A percentile compares a stretch with the other conserved stretches of the same genome.
phyloP scores from a whole-genome alignment of 2,329 filamentous ascomycete genomes.

The Trichoderma sp. region DNA sequence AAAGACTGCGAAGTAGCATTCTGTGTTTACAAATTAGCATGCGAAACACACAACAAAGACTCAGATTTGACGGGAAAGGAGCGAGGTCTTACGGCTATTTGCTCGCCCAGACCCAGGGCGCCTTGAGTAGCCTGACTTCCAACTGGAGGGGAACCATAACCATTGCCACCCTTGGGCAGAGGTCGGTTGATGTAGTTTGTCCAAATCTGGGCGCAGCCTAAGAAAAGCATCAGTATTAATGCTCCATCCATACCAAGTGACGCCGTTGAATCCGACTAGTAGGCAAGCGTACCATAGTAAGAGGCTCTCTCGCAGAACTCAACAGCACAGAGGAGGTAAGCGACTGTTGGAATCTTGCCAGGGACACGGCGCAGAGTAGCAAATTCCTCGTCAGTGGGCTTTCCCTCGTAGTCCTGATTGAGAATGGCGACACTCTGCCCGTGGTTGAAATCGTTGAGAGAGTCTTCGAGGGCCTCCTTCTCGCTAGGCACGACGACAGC shows the following conservation, averaged over 20 bases:
- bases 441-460: neutral
- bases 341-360: conserved; percentile 54
- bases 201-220: conserved; percentile 34
- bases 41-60: neutral
- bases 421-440: conserved; percentile 1
- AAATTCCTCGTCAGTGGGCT: conserved; percentile 60
- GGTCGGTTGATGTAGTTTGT: conserved; percentile 66
- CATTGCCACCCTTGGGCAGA: conserved; percentile 56
- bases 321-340: conserved; percentile 62
- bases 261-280: conserved; percentile 50
- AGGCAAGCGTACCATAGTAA: conserved; percentile 55
- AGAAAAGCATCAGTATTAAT: neutral
- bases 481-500: conserved; percentile 5
- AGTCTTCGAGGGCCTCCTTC: conserved; percentile 5
- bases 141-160: conserved; percentile 48
- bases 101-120: conserved; percentile 58
- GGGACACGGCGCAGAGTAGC: conserved; percentile 55
- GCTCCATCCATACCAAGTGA: neutral
- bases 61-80: conserved; percentile 36
- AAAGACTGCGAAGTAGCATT: conserved; percentile 51
- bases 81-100: conserved; percentile 31
- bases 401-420: conserved; percentile 33
- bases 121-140: conserved; percentile 56
- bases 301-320: conserved; percentile 65
- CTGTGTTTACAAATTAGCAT: conserved; percentile 17